phyloP scores from a whole-genome alignment of 2,329 filamentous ascomycete genomes.

The Erysiphe neolycopersici region DNA sequence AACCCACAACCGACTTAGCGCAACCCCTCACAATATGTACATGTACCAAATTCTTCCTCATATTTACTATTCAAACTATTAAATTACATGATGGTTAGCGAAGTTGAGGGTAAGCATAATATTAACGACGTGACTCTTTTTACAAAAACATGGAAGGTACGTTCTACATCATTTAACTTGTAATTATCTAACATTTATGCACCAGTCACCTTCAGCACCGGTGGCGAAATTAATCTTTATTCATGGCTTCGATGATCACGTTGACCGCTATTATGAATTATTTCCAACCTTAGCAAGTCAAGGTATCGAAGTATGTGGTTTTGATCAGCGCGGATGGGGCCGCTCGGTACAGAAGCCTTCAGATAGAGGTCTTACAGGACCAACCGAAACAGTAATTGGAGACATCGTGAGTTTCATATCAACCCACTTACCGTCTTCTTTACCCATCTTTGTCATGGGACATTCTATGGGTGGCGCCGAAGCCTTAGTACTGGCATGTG shows the following conservation, averaged over 20 bases:
- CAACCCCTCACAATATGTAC: too few species aligned
- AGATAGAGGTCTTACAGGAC: slow-evolving; percentile 46
- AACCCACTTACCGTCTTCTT: slow-evolving; percentile 22
- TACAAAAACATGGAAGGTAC: slow-evolving; percentile 13
- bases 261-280: slow-evolving; percentile 49
- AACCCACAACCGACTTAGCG: too few species aligned
- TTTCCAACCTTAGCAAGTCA: slow-evolving; percentile 41
- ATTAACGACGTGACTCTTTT: slow-evolving; percentile 6
- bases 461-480: slow-evolving; percentile 81
- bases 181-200: background rate
- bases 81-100: too few species aligned
- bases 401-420: slow-evolving; percentile 58
- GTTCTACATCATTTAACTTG: background rate
- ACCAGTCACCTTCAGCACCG: slow-evolving; percentile 9
- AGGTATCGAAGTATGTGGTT: slow-evolving; percentile 49
- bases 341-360: slow-evolving; percentile 33
- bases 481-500: slow-evolving; percentile 32
- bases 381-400: slow-evolving; percentile 42
- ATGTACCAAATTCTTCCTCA: too few species aligned
- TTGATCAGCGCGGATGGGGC: slow-evolving; percentile 83
- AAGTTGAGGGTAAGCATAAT: too few species aligned
- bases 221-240: slow-evolving; percentile 56
- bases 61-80: too few species aligned
- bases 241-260: slow-evolving; percentile 76
- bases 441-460: slow-evolving; percentile 61